Percentiles rank a stretch among this genome's conserved stretches.
These are phyloP conservation scores for Poa pratensis DNA, from an alignment of 176 grass and related monocot genomes.

Conservation along the genomic window DNA sequence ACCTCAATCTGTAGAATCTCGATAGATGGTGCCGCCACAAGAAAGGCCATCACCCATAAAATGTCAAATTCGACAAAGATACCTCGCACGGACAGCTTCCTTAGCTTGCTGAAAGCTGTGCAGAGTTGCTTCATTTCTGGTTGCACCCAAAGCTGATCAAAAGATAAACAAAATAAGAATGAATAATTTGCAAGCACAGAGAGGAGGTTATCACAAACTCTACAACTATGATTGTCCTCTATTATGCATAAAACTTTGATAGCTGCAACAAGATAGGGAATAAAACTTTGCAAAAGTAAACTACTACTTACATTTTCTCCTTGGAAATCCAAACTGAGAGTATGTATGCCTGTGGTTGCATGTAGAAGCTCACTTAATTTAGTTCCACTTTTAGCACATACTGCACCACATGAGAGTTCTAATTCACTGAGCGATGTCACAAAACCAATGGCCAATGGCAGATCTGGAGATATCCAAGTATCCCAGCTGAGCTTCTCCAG, in stretches of 20 bases:
- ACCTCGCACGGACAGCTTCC: too few species aligned
- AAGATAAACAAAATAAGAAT: not conserved
- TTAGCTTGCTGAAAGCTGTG: too few species aligned
- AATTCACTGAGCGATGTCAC: too few species aligned
- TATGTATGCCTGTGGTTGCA: not conserved
- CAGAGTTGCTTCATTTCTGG: too few species aligned
- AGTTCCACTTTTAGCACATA: too few species aligned
- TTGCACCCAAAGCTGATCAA: too few species aligned
- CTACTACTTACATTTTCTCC: not conserved
- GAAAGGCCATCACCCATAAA: not conserved
- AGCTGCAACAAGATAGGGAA: not conserved
- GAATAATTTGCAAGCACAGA: not conserved
- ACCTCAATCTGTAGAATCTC: constrained; percentile 7
- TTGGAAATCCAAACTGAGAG: not conserved
- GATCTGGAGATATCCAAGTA: too few species aligned
- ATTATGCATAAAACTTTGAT: not conserved
- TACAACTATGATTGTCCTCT: not conserved
- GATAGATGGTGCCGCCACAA: not conserved
- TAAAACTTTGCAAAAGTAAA: not conserved
- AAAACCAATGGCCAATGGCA: too few species aligned
- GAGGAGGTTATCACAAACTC: not conserved
- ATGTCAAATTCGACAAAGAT: not conserved
- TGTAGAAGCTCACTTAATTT: too few species aligned
- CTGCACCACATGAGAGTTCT: too few species aligned
- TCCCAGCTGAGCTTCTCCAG: too few species aligned